These are phyloP conservation scores for Kernera saxatilis DNA, from an alignment of 345 rosid genomes.

Conservation along the genomic window DNA sequence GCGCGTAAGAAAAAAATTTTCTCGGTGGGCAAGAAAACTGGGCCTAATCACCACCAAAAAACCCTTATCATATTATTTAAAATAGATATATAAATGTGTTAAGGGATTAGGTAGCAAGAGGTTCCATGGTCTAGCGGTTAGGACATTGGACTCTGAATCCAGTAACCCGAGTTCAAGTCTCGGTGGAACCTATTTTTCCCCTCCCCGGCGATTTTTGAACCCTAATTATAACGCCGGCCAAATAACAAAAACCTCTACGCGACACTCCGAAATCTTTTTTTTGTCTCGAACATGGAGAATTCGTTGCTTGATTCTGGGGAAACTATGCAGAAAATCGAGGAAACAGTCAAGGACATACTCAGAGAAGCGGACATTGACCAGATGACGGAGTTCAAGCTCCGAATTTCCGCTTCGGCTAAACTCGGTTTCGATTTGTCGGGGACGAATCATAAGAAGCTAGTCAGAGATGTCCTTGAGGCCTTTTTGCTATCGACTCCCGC, in stretches of 20 bases:
- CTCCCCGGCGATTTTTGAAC: slow-evolving; percentile 10
- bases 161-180: slow-evolving; percentile 98
- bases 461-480: slow-evolving; percentile 57
- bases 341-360: slow-evolving; percentile 50
- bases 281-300: background rate
- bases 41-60: no score
- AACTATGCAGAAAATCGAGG: slow-evolving; percentile 48
- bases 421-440: slow-evolving; percentile 58
- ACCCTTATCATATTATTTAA: fast-evolving
- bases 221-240: slow-evolving; percentile 5
- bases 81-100: no score
- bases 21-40: no score
- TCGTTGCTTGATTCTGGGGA: background rate
- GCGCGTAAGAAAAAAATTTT: no score
- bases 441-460: slow-evolving; percentile 33
- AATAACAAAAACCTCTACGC: background rate
- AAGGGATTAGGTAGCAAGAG: background rate
- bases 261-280: background rate
- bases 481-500: slow-evolving; percentile 43
- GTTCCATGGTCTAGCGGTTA: slow-evolving; percentile 91
- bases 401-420: slow-evolving; percentile 43
- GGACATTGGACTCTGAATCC: slow-evolving; percentile 98
- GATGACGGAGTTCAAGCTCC: slow-evolving; percentile 75
- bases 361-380: slow-evolving; percentile 48
- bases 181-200: slow-evolving; percentile 59